Evolutionary conservation across 1,284 basidiomycete species (phyloP).

Genomic region (Sparassis latifolia): DNA sequence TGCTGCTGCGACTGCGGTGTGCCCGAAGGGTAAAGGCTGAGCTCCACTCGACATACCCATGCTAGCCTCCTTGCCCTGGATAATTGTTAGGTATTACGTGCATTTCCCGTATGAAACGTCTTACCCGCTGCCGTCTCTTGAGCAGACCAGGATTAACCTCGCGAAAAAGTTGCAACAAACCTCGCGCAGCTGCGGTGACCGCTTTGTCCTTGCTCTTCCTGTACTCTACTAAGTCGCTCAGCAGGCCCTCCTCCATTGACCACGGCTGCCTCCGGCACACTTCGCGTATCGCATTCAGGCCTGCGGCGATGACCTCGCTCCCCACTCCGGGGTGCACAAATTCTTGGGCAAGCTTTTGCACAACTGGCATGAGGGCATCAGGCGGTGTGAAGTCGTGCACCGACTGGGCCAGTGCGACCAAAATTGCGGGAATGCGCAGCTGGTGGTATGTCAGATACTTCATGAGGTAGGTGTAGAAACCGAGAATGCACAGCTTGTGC

Average conservation of each 20-base stretch:
- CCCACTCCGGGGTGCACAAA: conserved; percentile 98
- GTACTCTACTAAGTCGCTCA: conserved; percentile 93
- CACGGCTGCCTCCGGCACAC: conserved; percentile 92
- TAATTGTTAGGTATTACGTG: conserved; percentile 4
- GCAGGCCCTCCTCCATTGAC: conserved; percentile 92
- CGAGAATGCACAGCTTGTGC: conserved; percentile 90
- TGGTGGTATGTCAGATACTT: conserved; percentile 94
- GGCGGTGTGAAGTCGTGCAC: conserved; percentile 96
- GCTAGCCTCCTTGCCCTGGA: conserved; percentile 77
- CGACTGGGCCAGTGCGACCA: conserved; percentile 92
- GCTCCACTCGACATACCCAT: conserved; percentile 61
- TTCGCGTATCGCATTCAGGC: conserved; percentile 92
- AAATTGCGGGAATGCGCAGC: conserved; percentile 89
- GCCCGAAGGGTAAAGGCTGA: conserved; percentile 78
- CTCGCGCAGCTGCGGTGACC: conserved; percentile 83
- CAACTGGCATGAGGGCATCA: conserved; percentile 84
- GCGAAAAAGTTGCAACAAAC: conserved; percentile 87
- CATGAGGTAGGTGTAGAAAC: conserved; percentile 97
- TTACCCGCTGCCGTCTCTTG: conserved; percentile 79
- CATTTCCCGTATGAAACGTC: conserved; percentile 16
- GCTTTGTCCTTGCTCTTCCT: conserved; percentile 93
- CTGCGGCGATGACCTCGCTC: conserved; percentile 92
- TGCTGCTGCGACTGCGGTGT: conserved; percentile 64
- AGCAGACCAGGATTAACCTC: conserved; percentile 95
- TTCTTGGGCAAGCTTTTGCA: conserved; percentile 90